Conservation (phyloP, 768 basidiomycete species). For the Galerina sulciceps region DNA sequence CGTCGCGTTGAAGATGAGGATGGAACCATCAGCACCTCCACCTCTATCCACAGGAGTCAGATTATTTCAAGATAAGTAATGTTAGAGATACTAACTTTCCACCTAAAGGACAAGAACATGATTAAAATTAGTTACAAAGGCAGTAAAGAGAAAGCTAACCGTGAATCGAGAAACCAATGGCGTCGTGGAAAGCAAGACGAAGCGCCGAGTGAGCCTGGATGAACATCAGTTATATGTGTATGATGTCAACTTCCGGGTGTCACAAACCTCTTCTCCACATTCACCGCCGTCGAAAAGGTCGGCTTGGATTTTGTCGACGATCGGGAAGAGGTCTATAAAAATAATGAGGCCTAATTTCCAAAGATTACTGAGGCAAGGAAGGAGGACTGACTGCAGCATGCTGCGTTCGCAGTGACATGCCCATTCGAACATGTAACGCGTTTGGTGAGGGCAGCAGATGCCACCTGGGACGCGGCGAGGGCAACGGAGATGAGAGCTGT, state of each 20-base stretch:
- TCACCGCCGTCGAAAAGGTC: conserved; percentile 35
- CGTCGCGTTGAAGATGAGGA: conserved; percentile 28
- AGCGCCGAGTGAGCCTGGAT: conserved; percentile 18
- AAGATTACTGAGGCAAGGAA: neutral
- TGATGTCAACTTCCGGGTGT: neutral
- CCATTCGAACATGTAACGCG: conserved; percentile 25
- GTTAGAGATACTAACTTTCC: conserved; percentile 1
- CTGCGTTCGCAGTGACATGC: conserved; percentile 20
- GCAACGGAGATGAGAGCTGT: conserved; percentile 4
- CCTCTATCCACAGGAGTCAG: conserved; percentile 9
- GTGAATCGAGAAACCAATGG: conserved; percentile 22
- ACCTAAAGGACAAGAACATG: neutral
- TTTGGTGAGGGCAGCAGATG: conserved; percentile 21
- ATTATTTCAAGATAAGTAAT: neutral
- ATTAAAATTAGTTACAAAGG: too few species aligned
- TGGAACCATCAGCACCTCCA: conserved; percentile 35
- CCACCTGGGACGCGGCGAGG: conserved; percentile 10
- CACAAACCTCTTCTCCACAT: conserved; percentile 35
- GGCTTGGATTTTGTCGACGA: conserved; percentile 30
- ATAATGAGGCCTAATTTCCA: neutral
- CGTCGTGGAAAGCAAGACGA: conserved; percentile 22
- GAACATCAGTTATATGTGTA: neutral
- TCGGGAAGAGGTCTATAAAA: conserved; percentile 15
- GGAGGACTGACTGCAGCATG: conserved; percentile 16
- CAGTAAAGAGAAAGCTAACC: neutral